Base-by-base conservation (phyloP, 1,284 basidiomycete genomes). In the Anthracocystis walkeri region DNA sequence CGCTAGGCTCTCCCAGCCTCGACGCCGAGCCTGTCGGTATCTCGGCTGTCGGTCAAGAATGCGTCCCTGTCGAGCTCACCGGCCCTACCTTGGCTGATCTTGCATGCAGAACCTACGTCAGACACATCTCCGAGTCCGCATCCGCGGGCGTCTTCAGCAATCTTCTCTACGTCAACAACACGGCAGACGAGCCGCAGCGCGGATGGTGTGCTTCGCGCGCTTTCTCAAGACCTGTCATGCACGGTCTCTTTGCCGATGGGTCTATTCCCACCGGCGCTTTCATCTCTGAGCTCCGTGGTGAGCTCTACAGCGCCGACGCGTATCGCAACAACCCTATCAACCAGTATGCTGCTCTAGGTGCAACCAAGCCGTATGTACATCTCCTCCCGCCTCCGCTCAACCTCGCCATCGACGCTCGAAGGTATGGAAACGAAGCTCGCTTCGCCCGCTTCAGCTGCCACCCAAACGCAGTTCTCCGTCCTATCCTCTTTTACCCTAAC, bases 391-490 rank as follows among this genome's bases (percentile, higher is more conserved):
- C 91, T 0, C 93, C 93, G 0, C 88, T 95, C 67, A 91, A 91
- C 70, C 85, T 97, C 14, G 91, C 92, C 3, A 87, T 98, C 38
- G 95, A 98, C 78, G 89, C 92, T 0, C 87, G 95, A 16, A 87
- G 90, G n/a, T 90, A 90, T n/a, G 94, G 94, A 6, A 89, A 88
- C 65, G 89, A 92, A 65, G 88, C 89, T 0, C 87, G 93, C 18
- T 97, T 92, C 85, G 90, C 92, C 0, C 87, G 95, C 48, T 92
- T 88, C 59, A 93, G 94, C 0, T 98, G 95, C 85, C 89, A 92
- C 74, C 94, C 95, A 8, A 97, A 97, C 80, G 93, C 92, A 0
- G 92, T 95, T 4, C 84, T 97, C 12, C 87, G 93, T 1, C 93
- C 94, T 0, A 88, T 94, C 33, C 84, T 94, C 20, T 91, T 92